Conservation (phyloP, 352 stramenopile genomes). For the Globisporangium acanthophoron region DNA sequence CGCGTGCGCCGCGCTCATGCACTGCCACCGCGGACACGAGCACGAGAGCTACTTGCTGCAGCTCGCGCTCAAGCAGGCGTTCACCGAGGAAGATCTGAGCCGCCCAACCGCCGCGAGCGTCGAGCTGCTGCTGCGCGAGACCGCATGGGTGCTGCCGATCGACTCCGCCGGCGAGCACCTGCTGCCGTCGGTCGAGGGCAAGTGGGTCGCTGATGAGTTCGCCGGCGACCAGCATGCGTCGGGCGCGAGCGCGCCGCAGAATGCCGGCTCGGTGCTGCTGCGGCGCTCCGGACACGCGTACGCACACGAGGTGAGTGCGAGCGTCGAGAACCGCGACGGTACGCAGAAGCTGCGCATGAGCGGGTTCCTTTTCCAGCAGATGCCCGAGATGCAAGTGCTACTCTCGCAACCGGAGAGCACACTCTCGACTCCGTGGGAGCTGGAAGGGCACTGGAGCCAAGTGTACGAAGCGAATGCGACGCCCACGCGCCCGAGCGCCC, state of each 20-base stretch:
- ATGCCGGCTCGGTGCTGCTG: slow-evolving; percentile 66
- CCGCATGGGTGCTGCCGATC: slow-evolving; percentile 56
- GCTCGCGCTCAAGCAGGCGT: slow-evolving; percentile 28
- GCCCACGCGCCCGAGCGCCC: slow-evolving; percentile 8
- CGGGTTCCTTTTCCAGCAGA: slow-evolving; percentile 46
- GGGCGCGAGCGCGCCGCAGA: slow-evolving; percentile 25
- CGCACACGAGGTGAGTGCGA: slow-evolving; percentile 55
- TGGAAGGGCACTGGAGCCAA: slow-evolving; percentile 81
- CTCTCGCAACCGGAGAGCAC: slow-evolving; percentile 24
- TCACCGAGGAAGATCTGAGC: slow-evolving; percentile 21
- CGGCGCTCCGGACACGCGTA: slow-evolving; percentile 50
- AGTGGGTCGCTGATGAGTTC: slow-evolving; percentile 79
- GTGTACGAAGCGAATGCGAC: slow-evolving; percentile 30
- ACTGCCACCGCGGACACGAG: slow-evolving; percentile 70
- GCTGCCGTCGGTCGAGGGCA: slow-evolving; percentile 64
- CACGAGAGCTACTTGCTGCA: slow-evolving; percentile 38
- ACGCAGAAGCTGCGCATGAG: slow-evolving; percentile 50
- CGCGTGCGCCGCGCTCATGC: slow-evolving; percentile 39
- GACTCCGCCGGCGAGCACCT: slow-evolving; percentile 38
- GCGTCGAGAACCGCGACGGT: slow-evolving; percentile 38
- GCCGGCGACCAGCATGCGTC: slow-evolving; percentile 39
- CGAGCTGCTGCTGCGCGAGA: slow-evolving; percentile 38
- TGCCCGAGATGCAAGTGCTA: slow-evolving; percentile 48
- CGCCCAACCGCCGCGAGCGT: slow-evolving; percentile 35
- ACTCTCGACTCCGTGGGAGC: slow-evolving; percentile 26